phyloP scores from a whole-genome alignment of 257 asterid genomes.

The Fraxinus anomala region DNA sequence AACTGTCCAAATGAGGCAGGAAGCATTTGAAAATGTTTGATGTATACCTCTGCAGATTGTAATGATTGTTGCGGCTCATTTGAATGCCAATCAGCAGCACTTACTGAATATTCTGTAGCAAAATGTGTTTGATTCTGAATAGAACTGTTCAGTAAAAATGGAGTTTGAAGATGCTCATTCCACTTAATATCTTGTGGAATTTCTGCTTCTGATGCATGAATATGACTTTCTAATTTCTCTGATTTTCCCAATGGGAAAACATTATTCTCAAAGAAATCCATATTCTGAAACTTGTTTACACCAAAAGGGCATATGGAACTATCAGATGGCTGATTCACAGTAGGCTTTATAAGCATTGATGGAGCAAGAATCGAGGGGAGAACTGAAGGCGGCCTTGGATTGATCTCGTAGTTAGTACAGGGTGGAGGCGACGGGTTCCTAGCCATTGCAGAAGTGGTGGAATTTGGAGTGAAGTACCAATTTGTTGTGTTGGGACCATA shows the following conservation, averaged over 20 bases:
- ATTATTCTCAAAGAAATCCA: slow-evolving; percentile 43
- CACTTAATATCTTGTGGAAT: slow-evolving; percentile 56
- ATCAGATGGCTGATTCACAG: slow-evolving; percentile 14
- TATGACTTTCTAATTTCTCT: slow-evolving; percentile 29
- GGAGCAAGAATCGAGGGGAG: slow-evolving; percentile 12
- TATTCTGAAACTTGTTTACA: slow-evolving; percentile 33
- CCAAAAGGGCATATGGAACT: slow-evolving; percentile 18
- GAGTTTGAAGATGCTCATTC: slow-evolving; percentile 74
- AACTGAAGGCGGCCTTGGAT: not conserved
- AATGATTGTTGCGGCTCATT: slow-evolving; percentile 45
- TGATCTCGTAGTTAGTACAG: slow-evolving; percentile 3
- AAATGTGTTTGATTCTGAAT: slow-evolving; percentile 33
- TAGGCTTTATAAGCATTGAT: slow-evolving; percentile 1
- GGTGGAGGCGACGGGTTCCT: slow-evolving; percentile 11
- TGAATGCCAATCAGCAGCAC: slow-evolving; percentile 40
- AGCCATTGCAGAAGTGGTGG: slow-evolving; percentile 19
- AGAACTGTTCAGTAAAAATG: slow-evolving; percentile 45
- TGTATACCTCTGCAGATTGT: slow-evolving; percentile 50
- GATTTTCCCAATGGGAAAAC: slow-evolving; percentile 51
- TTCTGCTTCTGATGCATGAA: slow-evolving; percentile 26
- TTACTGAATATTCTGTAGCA: slow-evolving; percentile 33
- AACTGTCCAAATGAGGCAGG: slow-evolving; percentile 66
- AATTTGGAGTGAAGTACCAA: slow-evolving; percentile 41
- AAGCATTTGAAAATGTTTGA: slow-evolving; percentile 61
- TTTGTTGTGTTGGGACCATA: slow-evolving; percentile 38